Evolutionary conservation across 108 stramenopile genomes (phyloP).

Genomic region (Conticribra weissflogii): DNA sequence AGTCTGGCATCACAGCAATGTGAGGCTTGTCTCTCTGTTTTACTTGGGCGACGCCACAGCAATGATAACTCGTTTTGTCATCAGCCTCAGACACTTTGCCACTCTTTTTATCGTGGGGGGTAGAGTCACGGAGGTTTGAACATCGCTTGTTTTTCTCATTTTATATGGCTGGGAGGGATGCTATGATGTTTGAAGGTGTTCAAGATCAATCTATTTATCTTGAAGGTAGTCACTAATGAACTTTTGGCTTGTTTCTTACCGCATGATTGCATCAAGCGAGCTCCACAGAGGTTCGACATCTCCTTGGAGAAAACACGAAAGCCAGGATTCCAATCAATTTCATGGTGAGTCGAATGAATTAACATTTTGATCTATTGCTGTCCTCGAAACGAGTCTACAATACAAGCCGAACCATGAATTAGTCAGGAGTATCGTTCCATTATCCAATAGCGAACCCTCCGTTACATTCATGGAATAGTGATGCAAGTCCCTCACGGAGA

Average conservation of each 20-base stretch:
- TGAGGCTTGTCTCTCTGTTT: not conserved
- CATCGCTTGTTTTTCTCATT: conserved; percentile 18
- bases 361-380: not conserved
- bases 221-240: too few relatives aligned
- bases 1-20: conserved; percentile 18
- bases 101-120: conserved; percentile 24
- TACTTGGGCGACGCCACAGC: conserved; percentile 16
- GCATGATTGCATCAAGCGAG: too few relatives aligned
- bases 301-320: too few relatives aligned
- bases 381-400: not conserved
- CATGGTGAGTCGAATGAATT: not conserved
- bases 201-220: too few relatives aligned
- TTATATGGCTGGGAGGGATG: not conserved
- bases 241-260: too few relatives aligned
- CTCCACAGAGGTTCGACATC: too few relatives aligned
- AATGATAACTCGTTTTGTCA: not conserved
- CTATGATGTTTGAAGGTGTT: not conserved
- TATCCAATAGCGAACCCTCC: conserved; percentile 35
- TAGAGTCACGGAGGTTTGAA: conserved; percentile 52
- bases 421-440: conserved; percentile 39
- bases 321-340: not conserved
- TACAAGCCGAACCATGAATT: conserved; percentile 33
- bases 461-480: conserved; percentile 51
- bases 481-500: conserved; percentile 14
- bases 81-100: conserved; percentile 54